These are phyloP conservation scores for Colletotrichum tropicale DNA, from an alignment of 2,329 filamentous ascomycete species.

Conservation along the genomic window DNA sequence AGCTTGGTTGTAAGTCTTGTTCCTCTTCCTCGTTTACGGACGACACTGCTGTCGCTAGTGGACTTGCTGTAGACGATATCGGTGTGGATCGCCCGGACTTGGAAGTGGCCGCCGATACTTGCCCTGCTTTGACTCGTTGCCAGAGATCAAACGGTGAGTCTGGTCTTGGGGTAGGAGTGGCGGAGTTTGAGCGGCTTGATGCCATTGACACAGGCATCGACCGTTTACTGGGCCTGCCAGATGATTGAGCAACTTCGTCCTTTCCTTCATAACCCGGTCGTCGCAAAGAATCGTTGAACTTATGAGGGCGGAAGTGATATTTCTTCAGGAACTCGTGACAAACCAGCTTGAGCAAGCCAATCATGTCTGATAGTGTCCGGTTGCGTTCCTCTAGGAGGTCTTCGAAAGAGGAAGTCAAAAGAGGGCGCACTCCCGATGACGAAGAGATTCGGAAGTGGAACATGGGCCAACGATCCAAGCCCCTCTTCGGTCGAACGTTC, in stretches of 20 bases:
- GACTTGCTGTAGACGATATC: neutral
- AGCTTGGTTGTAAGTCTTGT: neutral
- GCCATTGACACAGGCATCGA: neutral
- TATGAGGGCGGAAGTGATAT: slow-evolving; percentile 68
- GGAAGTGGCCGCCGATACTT: neutral
- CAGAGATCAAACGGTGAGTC: slow-evolving; percentile 40
- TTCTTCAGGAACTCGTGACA: slow-evolving; percentile 77
- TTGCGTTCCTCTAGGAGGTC: slow-evolving; percentile 48
- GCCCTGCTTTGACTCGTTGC: slow-evolving; percentile 39
- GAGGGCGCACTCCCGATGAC: neutral
- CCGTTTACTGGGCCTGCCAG: neutral
- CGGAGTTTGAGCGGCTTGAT: slow-evolving; percentile 4
- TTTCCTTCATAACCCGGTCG: neutral
- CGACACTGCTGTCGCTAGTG: neutral
- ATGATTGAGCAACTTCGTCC: neutral
- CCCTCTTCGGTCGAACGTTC: slow-evolving; percentile 61
- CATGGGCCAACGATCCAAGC: slow-evolving; percentile 85
- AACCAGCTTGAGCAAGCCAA: slow-evolving; percentile 71
- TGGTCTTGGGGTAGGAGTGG: neutral
- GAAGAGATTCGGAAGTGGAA: slow-evolving; percentile 75
- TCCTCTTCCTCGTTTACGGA: neutral
- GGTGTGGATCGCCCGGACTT: neutral
- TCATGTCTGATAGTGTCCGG: slow-evolving; percentile 53
- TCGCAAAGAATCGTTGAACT: slow-evolving; percentile 22
- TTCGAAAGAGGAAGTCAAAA: slow-evolving; percentile 21